Evolutionary conservation across 164 flowering plant genomes (phyloP), one percentile per base, ranked within the genome.

Genomic region (Houttuynia cordata): DNA sequence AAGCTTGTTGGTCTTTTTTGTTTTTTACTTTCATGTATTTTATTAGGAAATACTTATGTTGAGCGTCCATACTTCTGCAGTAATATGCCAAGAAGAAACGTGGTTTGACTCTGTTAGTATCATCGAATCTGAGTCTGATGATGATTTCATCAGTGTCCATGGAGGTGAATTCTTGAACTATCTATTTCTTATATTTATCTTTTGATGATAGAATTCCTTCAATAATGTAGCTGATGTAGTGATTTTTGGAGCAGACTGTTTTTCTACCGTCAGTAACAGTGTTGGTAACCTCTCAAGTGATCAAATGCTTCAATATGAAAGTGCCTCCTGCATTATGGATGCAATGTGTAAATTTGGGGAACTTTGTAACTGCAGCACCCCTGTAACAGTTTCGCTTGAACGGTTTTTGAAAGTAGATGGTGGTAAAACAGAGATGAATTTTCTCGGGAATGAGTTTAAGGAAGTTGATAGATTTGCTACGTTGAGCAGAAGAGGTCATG

Each of bases 81-180:
- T 70, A 23, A 60, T 69, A 67, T 72, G 77, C 59, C 84, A 71
- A 74, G 96, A 94, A 57, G 99, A 94, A 55, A 74, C 83, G 47
- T 94, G 96, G 95, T 91, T 82, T 73, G 97, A 94, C 73, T 79
- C 97, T 20, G 75, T 78, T 67, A 91, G 97, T 69, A 74, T 86
- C 67, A 61, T 88, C 64, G 99, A 86, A n/a, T 88, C 99, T 49
- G 99, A 94, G 24, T 83, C 95, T 39, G 99, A 93, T 72, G 99
- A 94, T 64, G 99, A 94, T 52, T 91, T 80, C 73, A 72, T 71
- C 54, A 94, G 99, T 71, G 83, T 94, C 58, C 80, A 74, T 73
- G 97, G 87, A 85, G 99, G 97, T 88, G 86, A 68, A 47, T 34
- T 55, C 24, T 30, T 25, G 22, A 24, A 18, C 15, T 39, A 52